Conservation (phyloP, 768 basidiomycete species). For the Boletus rubropictus region DNA sequence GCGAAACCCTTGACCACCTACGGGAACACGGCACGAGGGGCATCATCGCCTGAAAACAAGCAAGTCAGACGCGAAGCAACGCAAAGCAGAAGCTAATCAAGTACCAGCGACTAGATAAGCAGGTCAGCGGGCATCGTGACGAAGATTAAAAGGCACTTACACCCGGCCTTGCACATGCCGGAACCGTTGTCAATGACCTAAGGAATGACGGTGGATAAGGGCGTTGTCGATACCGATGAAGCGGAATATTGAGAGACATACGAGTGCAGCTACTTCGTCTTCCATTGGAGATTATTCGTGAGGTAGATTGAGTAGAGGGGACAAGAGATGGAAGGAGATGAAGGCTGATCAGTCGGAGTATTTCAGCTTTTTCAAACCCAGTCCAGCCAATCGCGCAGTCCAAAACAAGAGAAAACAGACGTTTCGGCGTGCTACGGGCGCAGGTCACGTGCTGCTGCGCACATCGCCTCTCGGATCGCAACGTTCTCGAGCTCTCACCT, state of each 20-base stretch:
- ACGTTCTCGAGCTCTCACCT: no score
- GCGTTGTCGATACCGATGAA: background rate
- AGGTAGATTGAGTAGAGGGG: slow-evolving; percentile 18
- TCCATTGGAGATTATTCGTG: slow-evolving; percentile 42
- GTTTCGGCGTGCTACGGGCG: background rate
- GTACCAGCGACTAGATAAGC: slow-evolving; percentile 56
- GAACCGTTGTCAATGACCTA: slow-evolving; percentile 92
- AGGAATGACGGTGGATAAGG: slow-evolving; percentile 1
- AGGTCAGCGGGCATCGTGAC: slow-evolving; percentile 16
- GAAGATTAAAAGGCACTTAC: slow-evolving; percentile 43
- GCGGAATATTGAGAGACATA: slow-evolving; percentile 18
- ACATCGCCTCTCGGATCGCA: no score
- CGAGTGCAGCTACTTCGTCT: slow-evolving; percentile 59
- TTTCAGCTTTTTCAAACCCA: slow-evolving; percentile 21
- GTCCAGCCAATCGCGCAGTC: slow-evolving; percentile 8
- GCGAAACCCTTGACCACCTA: slow-evolving; percentile 40
- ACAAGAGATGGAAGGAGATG: slow-evolving; percentile 18
- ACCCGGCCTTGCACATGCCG: slow-evolving; percentile 99
- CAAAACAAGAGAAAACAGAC: slow-evolving; percentile 21
- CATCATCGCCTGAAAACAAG: slow-evolving; percentile 69
- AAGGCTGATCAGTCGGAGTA: slow-evolving; percentile 23
- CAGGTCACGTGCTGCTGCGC: background rate
- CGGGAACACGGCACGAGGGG: slow-evolving; percentile 92
- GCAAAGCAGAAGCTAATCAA: background rate
- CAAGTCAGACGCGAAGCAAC: slow-evolving; percentile 2